Evolutionary conservation across 139 green algal genomes (phyloP), one percentile per base, ranked within the genome.

Genomic region (Haematococcus lacustris): DNA sequence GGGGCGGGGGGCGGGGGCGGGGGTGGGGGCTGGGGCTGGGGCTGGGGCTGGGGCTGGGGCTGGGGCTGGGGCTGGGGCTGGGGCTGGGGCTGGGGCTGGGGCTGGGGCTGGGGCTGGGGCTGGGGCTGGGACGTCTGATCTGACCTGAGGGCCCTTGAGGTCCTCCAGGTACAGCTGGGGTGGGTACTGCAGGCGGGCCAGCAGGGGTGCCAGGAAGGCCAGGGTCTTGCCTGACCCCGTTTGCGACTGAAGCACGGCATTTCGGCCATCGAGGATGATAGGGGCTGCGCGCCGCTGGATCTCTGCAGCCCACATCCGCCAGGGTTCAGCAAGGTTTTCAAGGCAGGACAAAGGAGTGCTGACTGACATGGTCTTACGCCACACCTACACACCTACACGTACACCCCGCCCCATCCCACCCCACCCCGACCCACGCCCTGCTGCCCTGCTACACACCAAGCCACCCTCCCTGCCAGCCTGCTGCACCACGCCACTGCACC

Each of bases 141-240:
- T 50, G 38, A 71, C 73, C 73, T 78, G 66, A 5, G 74, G 74
- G 33, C 82, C 89, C 59, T 90, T 75, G 47, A 96, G 71, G 37
- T 95, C 85, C 5, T 93, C 89, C 28, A 83, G 76, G 73, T 87
- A 92, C 3, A 86, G 37, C 6, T 85, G 75, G 1, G 91, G 90
- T 17, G 89, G 86, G 77, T 94, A 94, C 13, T 76, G 34, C 61
- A 95, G 80, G 25, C 43, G 38, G 0, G 80, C 78, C 37, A 96
- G 82, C 9, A 82, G 64, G 2, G 91, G 90, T 43, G 91, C 34
- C 51, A 96, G 78, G 77, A 91, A 95, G 3, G 86, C 60, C 6
- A 94, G 81, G 28, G 90, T 95, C 82, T 96, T 96, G 38, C 91
- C 91, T 25, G 75, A 87, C 7, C 91, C 91, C 0, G 91, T 95